These are phyloP conservation scores for Aquilaria yunnanensis DNA, from an alignment of 345 rosid species.

Conservation along the genomic window DNA sequence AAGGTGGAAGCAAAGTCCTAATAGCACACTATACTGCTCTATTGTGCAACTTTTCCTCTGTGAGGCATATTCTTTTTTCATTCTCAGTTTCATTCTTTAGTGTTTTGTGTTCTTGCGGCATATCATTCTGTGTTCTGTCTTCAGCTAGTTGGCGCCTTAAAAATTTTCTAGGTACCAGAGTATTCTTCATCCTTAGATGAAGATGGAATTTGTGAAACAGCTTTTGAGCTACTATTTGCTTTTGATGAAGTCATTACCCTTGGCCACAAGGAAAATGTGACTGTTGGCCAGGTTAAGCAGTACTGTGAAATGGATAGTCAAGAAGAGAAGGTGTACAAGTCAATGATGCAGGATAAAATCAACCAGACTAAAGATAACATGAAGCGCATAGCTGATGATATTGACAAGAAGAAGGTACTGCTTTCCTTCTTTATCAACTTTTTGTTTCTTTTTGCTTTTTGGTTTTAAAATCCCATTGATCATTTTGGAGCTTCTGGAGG, in stretches of 20 bases:
- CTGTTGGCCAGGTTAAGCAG: constrained; percentile 85
- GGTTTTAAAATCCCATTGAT: constrained; percentile 13
- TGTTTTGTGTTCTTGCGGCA: no score
- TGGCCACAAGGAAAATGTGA: constrained; percentile 94
- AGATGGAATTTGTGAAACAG: constrained; percentile 72
- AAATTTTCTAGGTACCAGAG: constrained; percentile 73
- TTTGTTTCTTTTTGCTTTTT: constrained; percentile 1
- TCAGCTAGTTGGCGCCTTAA: constrained; percentile 19
- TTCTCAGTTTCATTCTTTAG: no score
- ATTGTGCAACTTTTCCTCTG: no score
- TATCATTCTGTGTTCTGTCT: neutral
- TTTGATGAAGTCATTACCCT: constrained; percentile 95
- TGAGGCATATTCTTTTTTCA: no score
- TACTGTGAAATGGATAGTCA: constrained; percentile 98
- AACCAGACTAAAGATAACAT: constrained; percentile 86
- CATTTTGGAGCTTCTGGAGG: neutral
- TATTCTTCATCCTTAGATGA: constrained; percentile 73
- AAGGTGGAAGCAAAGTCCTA: no score
- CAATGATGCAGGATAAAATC: constrained; percentile 84
- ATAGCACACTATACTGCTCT: no score
- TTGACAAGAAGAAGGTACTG: constrained; percentile 91
- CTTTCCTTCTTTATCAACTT: constrained; percentile 4
- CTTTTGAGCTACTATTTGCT: constrained; percentile 86
- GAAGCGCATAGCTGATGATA: constrained; percentile 92
- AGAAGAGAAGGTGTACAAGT: constrained; percentile 86